Evolutionary conservation across 192 early-diverging fungal species (phyloP), one percentile per base, ranked within the genome.

Genomic region (Mortierella alpina): DNA sequence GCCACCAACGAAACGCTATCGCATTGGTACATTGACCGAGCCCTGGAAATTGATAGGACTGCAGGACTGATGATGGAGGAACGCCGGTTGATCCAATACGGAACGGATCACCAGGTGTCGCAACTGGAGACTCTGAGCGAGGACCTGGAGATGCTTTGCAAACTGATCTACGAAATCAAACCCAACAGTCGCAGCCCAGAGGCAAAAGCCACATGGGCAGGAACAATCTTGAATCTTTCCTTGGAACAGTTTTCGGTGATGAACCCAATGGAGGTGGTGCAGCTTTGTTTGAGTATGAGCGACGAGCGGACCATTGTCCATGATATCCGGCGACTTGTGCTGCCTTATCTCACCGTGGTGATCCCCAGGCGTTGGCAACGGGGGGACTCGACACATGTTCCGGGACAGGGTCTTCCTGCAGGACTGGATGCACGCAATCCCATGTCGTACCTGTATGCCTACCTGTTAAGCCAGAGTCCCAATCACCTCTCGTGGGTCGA

Each of bases 1-100:
- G 85, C 90, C 0, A 41, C 79, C 10, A 61, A 73, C 9, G 64
- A 79, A 10, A 54, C 61, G 6, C 83, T 92, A 44, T 83, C 89
- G 12, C 51, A 89, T 6, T 93, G 91, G 91, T 93, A 92, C 71
- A 77, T 72, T 40, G 63, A 85, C 15, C 84, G 92, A 12, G 86
- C 89, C 12, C 79, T 79, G 7, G 82, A 82, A 9, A 89, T 91
- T 42, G 92, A 93, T 56, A 70, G 55, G 12, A 61, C 70, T 17
- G 74, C 87, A 5, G 92, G 91, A 15, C 82, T 86, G 54, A 73
- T 84, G 15, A 84, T 86, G 39, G 77, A 88, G 42, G 90, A 90
- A 4, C 79, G 91, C 4, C 83, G 80, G 41, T 63, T 93, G 23
- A 71, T 91, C 31, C 86, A 77, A 39, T 73, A 86, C 55, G 92